Base-by-base conservation (phyloP, 805 yeast species). In the Candida jianshihensis region DNA sequence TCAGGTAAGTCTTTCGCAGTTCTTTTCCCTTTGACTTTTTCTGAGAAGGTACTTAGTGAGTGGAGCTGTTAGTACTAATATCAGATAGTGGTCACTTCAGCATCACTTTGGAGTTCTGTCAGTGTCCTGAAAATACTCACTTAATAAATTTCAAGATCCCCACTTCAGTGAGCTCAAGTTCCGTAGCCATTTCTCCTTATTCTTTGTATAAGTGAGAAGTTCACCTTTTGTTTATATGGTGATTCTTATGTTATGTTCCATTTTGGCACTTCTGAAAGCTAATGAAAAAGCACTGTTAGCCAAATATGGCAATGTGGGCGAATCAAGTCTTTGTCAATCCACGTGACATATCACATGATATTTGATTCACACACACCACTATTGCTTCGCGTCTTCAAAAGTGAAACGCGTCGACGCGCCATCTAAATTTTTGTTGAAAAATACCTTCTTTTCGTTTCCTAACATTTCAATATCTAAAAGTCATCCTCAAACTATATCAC, bases 71-170 rank as follows among this genome's bases (percentile, higher is more conserved):
- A 17, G 30, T 28, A 26, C 12, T n/a, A n/a, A n/a, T n/a, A n/a
- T n/a, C n/a, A n/a, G n/a, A n/a, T n/a, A n/a, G n/a, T n/a, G n/a
- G n/a, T n/a, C n/a, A n/a, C n/a, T n/a, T n/a, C n/a, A n/a, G n/a
- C n/a, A n/a, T n/a, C n/a, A n/a, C n/a, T n/a, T n/a, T n/a, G n/a
- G n/a, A n/a, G n/a, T n/a, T n/a, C n/a, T n/a, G n/a, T n/a, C n/a
- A n/a, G n/a, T n/a, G n/a, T n/a, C n/a, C n/a, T n/a, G 19, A 16
- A 14, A 22, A 6, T n/a, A 44, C 48, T 19, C 20, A 44, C 48
- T 26, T 34, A 19, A 47, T 39, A 22, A 24, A 38, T 21, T 38
- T 40, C 11, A 33, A 20, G 37, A 36, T 15, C 11, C 36, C 26
- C 26, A 24, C 7, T 11, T 12, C 26, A n/a, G 31, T 30, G 39